phyloP scores from a whole-genome alignment of 1,284 basidiomycete genomes.

The Puccinia coronata region DNA sequence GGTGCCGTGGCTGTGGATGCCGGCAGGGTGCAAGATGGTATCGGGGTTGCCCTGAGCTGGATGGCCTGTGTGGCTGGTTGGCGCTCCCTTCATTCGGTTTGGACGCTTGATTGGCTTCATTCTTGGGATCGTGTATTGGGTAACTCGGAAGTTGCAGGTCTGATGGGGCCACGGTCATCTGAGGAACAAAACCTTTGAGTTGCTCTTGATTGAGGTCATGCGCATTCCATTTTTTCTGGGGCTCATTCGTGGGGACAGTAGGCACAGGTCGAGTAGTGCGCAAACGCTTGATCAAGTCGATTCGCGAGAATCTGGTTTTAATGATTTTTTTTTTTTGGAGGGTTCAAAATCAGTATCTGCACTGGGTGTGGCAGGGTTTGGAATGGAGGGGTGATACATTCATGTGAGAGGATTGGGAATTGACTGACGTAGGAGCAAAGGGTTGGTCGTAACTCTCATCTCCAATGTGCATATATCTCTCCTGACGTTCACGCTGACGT shows the following conservation, averaged over 20 bases:
- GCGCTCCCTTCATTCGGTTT: not conserved
- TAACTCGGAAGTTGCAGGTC: conserved; percentile 1
- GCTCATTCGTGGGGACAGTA: not conserved
- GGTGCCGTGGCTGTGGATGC: not conserved
- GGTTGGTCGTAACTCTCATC: conserved; percentile 48
- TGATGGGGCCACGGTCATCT: conserved; percentile 6
- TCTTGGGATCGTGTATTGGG: conserved; percentile 4
- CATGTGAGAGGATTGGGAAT: not conserved
- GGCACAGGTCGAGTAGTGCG: conserved; percentile 15
- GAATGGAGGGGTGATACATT: not conserved
- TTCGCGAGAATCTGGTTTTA: conserved; percentile 47
- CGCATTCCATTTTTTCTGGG: not conserved
- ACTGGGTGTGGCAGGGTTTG: too few species aligned
- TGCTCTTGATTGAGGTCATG: conserved; percentile 20
- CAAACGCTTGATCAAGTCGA: conserved; percentile 43
- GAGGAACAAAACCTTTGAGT: conserved; percentile 10
- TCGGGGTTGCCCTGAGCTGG: not conserved
- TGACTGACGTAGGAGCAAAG: conserved; percentile 48
- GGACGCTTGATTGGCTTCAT: not conserved
- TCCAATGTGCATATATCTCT: conserved; percentile 48
- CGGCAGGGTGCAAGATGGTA: conserved; percentile 23
- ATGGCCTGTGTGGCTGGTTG: conserved; percentile 1
- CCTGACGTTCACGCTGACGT: conserved; percentile 43
- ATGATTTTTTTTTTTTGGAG: conserved; percentile 13
- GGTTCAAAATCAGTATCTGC: too few species aligned